A percentile compares a stretch with the other conserved stretches of the same genome.
Conservation (phyloP, 441 rosid genomes). For the Gossypium lobatum region DNA sequence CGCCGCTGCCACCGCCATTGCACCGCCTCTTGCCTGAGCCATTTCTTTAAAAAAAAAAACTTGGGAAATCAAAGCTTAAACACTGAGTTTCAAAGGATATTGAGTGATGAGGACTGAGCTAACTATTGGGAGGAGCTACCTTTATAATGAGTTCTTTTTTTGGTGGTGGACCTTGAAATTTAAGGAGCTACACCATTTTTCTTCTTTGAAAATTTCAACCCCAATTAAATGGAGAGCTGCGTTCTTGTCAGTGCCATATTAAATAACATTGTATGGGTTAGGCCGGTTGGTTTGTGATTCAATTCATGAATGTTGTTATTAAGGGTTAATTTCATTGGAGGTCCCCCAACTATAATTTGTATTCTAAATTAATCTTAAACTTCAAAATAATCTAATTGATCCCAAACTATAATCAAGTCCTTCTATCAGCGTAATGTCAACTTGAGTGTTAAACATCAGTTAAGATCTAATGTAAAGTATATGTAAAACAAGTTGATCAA, state of each 20-base stretch:
- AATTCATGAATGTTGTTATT: not conserved
- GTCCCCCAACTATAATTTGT: too few species aligned
- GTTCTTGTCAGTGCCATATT: not conserved
- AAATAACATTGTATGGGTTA: not conserved
- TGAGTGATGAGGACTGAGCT: not conserved
- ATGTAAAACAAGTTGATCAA: too few species aligned
- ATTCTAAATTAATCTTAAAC: too few species aligned
- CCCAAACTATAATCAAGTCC: too few species aligned
- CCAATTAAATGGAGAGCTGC: not conserved
- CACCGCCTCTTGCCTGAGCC: conserved; percentile 46
- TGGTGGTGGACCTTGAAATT: not conserved
- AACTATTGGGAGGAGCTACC: not conserved
- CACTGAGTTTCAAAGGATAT: not conserved
- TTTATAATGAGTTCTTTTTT: conserved; percentile 10
- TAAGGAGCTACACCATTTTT: not conserved
- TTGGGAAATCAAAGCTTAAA: not conserved
- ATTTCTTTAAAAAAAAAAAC: not conserved
- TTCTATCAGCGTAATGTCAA: too few species aligned
- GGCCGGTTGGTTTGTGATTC: not conserved
- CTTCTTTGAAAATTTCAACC: not conserved
- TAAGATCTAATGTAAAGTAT: too few species aligned
- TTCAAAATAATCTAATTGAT: too few species aligned
- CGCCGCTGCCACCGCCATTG: conserved; percentile 12
- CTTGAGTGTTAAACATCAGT: too few species aligned
- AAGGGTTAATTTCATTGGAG: too few species aligned